Evolutionary conservation across 2,329 filamentous ascomycete species (phyloP).

Genomic region (Pyrenophora graminea): DNA sequence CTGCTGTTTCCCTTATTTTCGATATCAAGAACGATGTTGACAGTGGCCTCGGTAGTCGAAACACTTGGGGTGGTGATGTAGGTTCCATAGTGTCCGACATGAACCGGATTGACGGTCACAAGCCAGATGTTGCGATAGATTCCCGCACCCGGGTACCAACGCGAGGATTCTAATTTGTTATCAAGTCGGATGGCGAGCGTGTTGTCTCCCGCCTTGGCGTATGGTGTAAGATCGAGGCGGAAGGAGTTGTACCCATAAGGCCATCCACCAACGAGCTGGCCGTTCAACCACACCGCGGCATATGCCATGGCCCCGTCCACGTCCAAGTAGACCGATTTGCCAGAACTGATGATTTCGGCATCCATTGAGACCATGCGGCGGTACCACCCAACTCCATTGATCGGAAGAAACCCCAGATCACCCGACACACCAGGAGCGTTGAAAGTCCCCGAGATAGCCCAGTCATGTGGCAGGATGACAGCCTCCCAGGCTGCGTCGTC

Average conservation of each 20-base stretch:
- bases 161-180: constrained; percentile 54
- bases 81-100: constrained; percentile 56
- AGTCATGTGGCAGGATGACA: constrained; percentile 55
- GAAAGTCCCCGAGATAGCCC: constrained; percentile 56
- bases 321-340: constrained; percentile 53
- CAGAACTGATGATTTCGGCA: constrained; percentile 29
- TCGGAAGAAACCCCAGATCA: constrained; percentile 52
- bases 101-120: constrained; percentile 52
- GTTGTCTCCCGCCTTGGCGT: constrained; percentile 47
- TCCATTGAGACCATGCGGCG: constrained; percentile 48
- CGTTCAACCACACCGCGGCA: constrained; percentile 58
- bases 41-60: constrained; percentile 51
- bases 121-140: constrained; percentile 62
- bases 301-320: constrained; percentile 60
- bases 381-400: constrained; percentile 61
- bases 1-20: constrained; percentile 50
- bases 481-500: constrained; percentile 51
- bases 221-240: constrained; percentile 56
- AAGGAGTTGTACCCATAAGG: constrained; percentile 59
- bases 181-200: constrained; percentile 58
- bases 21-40: constrained; percentile 53
- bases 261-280: constrained; percentile 57
- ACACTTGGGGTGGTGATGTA: constrained; percentile 54
- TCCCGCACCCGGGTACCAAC: constrained; percentile 61
- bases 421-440: constrained; percentile 42